phyloP scores from a whole-genome alignment of 768 basidiomycete species.

The Hypholoma fasciculare region DNA sequence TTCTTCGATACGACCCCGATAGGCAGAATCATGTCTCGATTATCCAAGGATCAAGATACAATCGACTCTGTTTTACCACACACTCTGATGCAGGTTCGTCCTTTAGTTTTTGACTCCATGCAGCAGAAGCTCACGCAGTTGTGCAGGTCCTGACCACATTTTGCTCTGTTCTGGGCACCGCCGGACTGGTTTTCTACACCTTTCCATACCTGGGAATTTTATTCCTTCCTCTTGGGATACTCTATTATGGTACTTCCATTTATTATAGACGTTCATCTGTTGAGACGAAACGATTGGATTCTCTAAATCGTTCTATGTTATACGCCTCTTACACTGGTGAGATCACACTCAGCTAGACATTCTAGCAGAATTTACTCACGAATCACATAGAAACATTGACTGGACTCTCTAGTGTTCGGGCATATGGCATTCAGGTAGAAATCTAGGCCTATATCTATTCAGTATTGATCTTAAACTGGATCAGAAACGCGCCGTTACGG shows the following conservation, averaged over 20 bases:
- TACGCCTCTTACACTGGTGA: constrained; percentile 60
- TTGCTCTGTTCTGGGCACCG: constrained; percentile 50
- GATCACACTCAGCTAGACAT: not conserved
- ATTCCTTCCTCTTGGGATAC: constrained; percentile 50
- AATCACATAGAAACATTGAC: constrained; percentile 54
- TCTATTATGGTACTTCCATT: constrained; percentile 53
- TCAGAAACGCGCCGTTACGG: constrained; percentile 46
- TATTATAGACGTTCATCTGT: constrained; percentile 65
- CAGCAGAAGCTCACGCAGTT: not conserved
- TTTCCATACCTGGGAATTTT: constrained; percentile 69
- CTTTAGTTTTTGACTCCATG: not conserved
- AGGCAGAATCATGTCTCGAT: constrained; percentile 55
- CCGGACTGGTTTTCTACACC: constrained; percentile 63
- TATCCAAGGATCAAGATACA: constrained; percentile 64
- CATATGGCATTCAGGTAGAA: constrained; percentile 53
- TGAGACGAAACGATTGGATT: constrained; percentile 66
- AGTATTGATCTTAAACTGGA: not conserved
- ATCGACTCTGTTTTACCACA: constrained; percentile 52
- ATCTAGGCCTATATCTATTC: not conserved
- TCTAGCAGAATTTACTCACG: not conserved
- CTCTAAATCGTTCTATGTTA: constrained; percentile 56
- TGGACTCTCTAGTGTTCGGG: constrained; percentile 62
- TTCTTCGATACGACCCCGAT: constrained; percentile 79
- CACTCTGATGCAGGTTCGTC: constrained; percentile 44
- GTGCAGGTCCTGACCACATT: constrained; percentile 43